Evolutionary conservation across 2,329 filamentous ascomycete genomes (phyloP).

Genomic region (Pyrenochaeta sp.): DNA sequence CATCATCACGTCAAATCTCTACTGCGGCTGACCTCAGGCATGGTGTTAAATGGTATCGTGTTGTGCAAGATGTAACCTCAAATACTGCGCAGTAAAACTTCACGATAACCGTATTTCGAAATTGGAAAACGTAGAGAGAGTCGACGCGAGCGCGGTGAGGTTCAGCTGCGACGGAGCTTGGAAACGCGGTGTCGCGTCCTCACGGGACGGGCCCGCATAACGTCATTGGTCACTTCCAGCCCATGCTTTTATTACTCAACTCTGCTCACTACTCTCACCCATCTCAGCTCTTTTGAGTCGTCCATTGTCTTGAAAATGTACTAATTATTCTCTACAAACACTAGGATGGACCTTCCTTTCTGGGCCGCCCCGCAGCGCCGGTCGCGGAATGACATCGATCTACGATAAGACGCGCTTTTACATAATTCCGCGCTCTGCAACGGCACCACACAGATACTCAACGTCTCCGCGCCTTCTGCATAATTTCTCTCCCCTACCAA

Average conservation of each 20-base stretch:
- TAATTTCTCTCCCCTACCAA: background rate
- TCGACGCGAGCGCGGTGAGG: background rate
- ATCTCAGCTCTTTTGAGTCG: background rate
- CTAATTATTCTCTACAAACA: background rate
- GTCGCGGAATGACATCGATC: slow-evolving; percentile 21
- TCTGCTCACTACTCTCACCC: background rate
- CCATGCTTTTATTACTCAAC: slow-evolving; percentile 4
- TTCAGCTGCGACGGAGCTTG: slow-evolving; percentile 13
- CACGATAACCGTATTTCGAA: background rate
- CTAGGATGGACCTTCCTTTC: slow-evolving; percentile 30
- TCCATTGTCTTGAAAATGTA: background rate
- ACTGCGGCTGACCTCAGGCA: slow-evolving; percentile 48
- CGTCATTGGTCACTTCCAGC: slow-evolving; percentile 34
- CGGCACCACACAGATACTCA: slow-evolving; percentile 8
- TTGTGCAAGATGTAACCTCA: background rate
- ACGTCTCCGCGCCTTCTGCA: background rate
- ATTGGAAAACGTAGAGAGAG: background rate
- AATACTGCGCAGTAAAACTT: background rate
- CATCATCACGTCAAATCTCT: background rate
- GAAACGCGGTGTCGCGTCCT: slow-evolving; percentile 35
- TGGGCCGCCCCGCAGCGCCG: slow-evolving; percentile 30
- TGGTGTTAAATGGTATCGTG: slow-evolving; percentile 11
- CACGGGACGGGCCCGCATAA: slow-evolving; percentile 35
- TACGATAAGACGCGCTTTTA: slow-evolving; percentile 40
- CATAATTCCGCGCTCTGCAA: slow-evolving; percentile 38